phyloP scores from a whole-genome alignment of 2,329 filamentous ascomycete species.

The Aaosphaeria pasadenensis region DNA sequence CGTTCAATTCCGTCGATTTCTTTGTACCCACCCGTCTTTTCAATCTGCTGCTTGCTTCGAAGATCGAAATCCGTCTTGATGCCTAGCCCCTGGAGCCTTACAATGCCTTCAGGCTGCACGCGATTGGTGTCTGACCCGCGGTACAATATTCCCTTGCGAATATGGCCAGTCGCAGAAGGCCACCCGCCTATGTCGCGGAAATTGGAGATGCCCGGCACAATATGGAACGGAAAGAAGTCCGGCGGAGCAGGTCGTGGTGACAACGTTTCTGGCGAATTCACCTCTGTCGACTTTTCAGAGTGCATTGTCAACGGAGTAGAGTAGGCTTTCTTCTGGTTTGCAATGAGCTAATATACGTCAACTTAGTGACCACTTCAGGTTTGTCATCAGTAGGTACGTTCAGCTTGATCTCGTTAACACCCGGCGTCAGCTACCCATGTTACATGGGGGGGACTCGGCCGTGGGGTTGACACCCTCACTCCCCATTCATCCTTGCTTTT shows the following conservation, averaged over 20 bases:
- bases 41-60: slow-evolving; percentile 60
- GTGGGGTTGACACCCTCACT: no score
- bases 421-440: no score
- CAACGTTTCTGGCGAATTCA: not conserved
- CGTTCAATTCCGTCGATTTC: slow-evolving; percentile 44
- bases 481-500: no score
- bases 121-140: slow-evolving; percentile 62
- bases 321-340: no score
- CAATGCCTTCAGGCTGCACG: slow-evolving; percentile 12
- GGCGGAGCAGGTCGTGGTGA: slow-evolving; percentile 6
- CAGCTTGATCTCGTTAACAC: no score
- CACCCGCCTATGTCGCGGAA: slow-evolving; percentile 32
- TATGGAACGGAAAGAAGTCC: slow-evolving; percentile 21
- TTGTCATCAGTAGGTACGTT: no score
- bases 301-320: not conserved
- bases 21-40: slow-evolving; percentile 31
- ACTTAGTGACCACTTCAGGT: no score
- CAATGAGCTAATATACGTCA: no score
- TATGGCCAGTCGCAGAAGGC: slow-evolving; percentile 12
- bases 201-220: slow-evolving; percentile 23
- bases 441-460: no score
- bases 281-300: slow-evolving; percentile 4
- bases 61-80: slow-evolving; percentile 67
- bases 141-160: slow-evolving; percentile 57
- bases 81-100: slow-evolving; percentile 42